These are phyloP conservation scores for Bigelowiella natans DNA, from an alignment of 78 protist genomes.

Conservation along the genomic window DNA sequence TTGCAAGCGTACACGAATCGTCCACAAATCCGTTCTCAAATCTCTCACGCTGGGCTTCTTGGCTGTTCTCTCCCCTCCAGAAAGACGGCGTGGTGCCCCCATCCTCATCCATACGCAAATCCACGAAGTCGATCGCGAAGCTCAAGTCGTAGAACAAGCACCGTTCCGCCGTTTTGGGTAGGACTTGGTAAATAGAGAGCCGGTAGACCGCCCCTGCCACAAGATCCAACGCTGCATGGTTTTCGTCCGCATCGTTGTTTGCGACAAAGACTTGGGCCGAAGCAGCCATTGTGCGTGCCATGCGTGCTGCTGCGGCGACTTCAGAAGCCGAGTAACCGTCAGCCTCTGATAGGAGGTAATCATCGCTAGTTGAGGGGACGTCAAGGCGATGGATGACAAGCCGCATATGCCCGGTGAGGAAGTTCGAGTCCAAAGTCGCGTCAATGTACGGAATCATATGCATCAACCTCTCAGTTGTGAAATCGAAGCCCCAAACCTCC, in stretches of 20 bases:
- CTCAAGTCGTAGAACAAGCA: not conserved
- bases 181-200: not conserved
- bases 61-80: no score
- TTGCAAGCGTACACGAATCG: not conserved
- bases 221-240: not conserved
- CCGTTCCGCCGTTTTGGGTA: not conserved
- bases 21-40: not conserved
- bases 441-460: not conserved
- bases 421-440: not conserved
- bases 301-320: no score
- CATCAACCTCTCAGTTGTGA: not conserved
- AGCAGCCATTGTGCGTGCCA: no score
- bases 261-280: not conserved
- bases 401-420: not conserved
- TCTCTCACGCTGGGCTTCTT: no score
- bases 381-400: not conserved
- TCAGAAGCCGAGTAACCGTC: no score
- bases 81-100: no score
- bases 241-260: not conserved
- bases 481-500: not conserved
- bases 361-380: not conserved
- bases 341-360: not conserved
- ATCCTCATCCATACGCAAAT: not conserved
- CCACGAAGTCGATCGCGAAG: not conserved
- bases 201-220: not conserved